These are phyloP conservation scores for Ligustrum vulgare DNA, from an alignment of 257 asterid genomes.

Conservation along the genomic window DNA sequence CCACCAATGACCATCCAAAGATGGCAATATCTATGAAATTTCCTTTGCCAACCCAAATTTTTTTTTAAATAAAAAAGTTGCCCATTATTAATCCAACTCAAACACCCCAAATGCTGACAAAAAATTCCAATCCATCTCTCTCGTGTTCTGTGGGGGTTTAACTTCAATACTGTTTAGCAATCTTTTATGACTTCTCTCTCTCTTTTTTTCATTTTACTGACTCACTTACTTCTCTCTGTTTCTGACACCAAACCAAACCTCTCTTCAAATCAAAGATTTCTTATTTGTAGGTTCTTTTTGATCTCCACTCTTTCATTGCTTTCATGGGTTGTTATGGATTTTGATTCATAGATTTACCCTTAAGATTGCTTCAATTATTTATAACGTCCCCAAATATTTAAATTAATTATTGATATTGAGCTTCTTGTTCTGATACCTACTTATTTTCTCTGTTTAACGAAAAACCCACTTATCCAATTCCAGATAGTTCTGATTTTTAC, in stretches of 20 bases:
- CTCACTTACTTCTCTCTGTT: neutral
- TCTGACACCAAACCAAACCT: slow-evolving; percentile 24
- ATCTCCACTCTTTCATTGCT: slow-evolving; percentile 23
- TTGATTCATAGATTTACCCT: slow-evolving; percentile 22
- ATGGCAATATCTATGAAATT: no score
- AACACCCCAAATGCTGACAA: slow-evolving; percentile 4
- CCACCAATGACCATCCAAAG: neutral
- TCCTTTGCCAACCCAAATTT: neutral
- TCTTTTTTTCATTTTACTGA: neutral
- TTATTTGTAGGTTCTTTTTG: neutral
- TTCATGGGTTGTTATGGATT: slow-evolving; percentile 21
- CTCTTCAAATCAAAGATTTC: slow-evolving; percentile 35
- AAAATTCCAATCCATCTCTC: neutral
- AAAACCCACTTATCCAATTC: slow-evolving; percentile 22
- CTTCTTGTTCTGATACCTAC: neutral
- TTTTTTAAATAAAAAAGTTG: neutral
- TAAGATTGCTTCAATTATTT: no score
- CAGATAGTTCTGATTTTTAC: slow-evolving; percentile 12
- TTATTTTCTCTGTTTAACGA: neutral
- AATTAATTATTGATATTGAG: neutral
- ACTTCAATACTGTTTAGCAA: neutral
- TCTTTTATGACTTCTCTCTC: neutral
- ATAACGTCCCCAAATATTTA: neutral
- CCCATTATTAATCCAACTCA: neutral
- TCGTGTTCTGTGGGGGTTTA: neutral